Percentiles rank a stretch among this genome's conserved stretches.
phyloP scores from a whole-genome alignment of 2,329 filamentous ascomycete genomes.

The Lecanicillium sp. region DNA sequence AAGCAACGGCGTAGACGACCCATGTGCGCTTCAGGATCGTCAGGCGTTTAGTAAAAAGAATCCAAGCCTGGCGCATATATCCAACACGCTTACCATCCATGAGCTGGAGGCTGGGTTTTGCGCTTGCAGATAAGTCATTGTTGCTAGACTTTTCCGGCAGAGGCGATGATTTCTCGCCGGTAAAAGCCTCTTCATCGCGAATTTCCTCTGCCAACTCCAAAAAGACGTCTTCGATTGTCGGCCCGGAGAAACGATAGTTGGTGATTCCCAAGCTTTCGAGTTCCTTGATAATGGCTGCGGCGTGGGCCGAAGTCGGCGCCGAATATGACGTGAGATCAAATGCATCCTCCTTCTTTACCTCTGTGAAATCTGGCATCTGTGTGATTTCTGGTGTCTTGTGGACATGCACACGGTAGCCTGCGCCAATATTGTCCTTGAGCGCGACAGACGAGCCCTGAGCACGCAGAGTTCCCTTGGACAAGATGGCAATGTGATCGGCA shows the following conservation, averaged over 20 bases:
- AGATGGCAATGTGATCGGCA: slow-evolving; percentile 78
- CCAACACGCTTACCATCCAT: slow-evolving; percentile 62
- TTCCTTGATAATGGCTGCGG: slow-evolving; percentile 60
- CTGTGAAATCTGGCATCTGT: slow-evolving; percentile 42
- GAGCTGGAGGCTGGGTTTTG: slow-evolving; percentile 39
- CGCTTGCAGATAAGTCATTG: slow-evolving; percentile 14
- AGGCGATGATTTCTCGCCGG: slow-evolving; percentile 13
- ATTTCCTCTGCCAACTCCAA: slow-evolving; percentile 78
- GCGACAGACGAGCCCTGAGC: slow-evolving; percentile 79
- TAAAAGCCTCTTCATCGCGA: slow-evolving; percentile 38
- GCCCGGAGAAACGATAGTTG: slow-evolving; percentile 80
- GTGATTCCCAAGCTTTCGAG: slow-evolving; percentile 59
- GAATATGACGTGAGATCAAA: slow-evolving; percentile 69
- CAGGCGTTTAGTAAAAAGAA: slow-evolving; percentile 70
- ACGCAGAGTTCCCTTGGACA: slow-evolving; percentile 76
- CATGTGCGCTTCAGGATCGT: slow-evolving; percentile 73
- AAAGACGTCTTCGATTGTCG: slow-evolving; percentile 90
- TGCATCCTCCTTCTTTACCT: slow-evolving; percentile 46
- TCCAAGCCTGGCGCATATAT: slow-evolving; percentile 59
- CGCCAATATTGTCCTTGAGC: slow-evolving; percentile 73
- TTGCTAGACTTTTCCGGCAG: slow-evolving; percentile 13
- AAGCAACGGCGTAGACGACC: slow-evolving; percentile 64
- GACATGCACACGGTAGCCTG: slow-evolving; percentile 76
- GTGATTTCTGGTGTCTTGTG: slow-evolving; percentile 47
- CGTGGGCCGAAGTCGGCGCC: slow-evolving; percentile 59